phyloP scores from a whole-genome alignment of 352 stramenopile genomes.

The Phytophthora pseudosyringae region DNA sequence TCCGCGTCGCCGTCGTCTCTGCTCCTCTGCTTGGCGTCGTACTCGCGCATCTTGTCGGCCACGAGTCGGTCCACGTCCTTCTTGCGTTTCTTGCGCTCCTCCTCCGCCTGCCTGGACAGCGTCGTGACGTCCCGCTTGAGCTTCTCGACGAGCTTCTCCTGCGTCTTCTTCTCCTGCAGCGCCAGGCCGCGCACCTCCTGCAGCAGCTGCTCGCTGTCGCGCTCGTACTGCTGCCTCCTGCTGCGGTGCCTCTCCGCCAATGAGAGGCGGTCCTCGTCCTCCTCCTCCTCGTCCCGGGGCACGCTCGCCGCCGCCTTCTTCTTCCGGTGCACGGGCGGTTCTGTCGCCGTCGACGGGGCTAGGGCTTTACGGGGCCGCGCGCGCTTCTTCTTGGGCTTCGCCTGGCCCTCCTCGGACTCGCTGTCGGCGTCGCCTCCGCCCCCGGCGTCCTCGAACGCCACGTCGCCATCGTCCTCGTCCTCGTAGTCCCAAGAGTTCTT shows the following conservation, averaged over 20 bases:
- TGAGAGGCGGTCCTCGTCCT: constrained; percentile 19
- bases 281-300: constrained; percentile 15
- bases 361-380: constrained; percentile 6
- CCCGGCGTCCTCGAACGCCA: constrained; percentile 24
- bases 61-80: constrained; percentile 59
- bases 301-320: constrained; percentile 18
- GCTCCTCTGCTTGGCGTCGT: constrained; percentile 43
- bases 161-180: constrained; percentile 71
- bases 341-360: constrained; percentile 24
- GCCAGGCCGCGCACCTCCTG: constrained; percentile 64
- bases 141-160: constrained; percentile 75
- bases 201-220: constrained; percentile 69
- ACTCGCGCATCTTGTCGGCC: constrained; percentile 48
- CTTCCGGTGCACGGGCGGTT: constrained; percentile 12
- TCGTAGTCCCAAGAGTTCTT: constrained; percentile 42
- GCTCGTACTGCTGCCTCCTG: constrained; percentile 66
- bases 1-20: constrained; percentile 40
- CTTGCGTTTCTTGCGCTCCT: constrained; percentile 49
- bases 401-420: constrained; percentile 26
- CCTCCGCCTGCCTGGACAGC: constrained; percentile 61
- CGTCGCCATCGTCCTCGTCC: constrained; percentile 34
- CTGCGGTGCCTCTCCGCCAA: constrained; percentile 56
- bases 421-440: constrained; percentile 24
- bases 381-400: constrained; percentile 35
- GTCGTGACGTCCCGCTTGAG: constrained; percentile 69